Conservation (phyloP, 2,329 filamentous ascomycete species). For the Pleoardoris graminearum region DNA sequence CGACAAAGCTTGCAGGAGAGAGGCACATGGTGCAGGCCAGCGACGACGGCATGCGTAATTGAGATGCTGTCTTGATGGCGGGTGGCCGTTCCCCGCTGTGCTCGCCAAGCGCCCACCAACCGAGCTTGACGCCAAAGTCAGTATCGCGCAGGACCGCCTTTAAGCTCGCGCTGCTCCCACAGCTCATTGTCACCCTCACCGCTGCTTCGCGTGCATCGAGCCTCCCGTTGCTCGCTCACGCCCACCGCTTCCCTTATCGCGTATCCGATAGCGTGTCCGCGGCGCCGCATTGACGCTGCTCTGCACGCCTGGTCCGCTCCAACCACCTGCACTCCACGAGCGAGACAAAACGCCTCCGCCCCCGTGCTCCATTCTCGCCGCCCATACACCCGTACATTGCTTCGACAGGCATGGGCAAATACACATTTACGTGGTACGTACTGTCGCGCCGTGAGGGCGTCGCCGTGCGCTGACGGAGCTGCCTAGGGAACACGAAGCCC, state of each 20-base stretch:
- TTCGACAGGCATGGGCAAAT: constrained; percentile 61
- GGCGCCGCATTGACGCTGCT: constrained; percentile 30
- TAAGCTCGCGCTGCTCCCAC: constrained; percentile 23
- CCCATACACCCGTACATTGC: constrained; percentile 17
- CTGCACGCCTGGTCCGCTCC: constrained; percentile 30
- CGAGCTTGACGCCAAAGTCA: constrained; percentile 8
- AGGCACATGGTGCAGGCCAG: constrained; percentile 1
- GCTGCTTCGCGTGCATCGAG: constrained; percentile 14
- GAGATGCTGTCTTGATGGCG: constrained; percentile 2
- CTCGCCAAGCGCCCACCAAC: constrained; percentile 4
- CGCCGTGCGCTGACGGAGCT: neutral
- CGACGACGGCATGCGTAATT: neutral
- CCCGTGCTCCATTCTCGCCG: constrained; percentile 19
- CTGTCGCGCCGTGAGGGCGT: neutral
- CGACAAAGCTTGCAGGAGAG: neutral
- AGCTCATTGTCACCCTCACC: constrained; percentile 9
- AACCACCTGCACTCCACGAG: constrained; percentile 20
- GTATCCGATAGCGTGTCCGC: constrained; percentile 19
- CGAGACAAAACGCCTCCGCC: constrained; percentile 35
- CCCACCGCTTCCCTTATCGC: constrained; percentile 22
- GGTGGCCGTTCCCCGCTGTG: constrained; percentile 1
- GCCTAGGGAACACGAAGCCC: constrained; percentile 76
- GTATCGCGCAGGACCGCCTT: constrained; percentile 2
- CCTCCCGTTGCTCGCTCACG: constrained; percentile 8
- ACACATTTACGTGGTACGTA: constrained; percentile 71